Percentiles rank a stretch among this genome's conserved stretches.
These are phyloP conservation scores for Aristolochia contorta DNA, from an alignment of 164 flowering plant species.

Conservation along the genomic window DNA sequence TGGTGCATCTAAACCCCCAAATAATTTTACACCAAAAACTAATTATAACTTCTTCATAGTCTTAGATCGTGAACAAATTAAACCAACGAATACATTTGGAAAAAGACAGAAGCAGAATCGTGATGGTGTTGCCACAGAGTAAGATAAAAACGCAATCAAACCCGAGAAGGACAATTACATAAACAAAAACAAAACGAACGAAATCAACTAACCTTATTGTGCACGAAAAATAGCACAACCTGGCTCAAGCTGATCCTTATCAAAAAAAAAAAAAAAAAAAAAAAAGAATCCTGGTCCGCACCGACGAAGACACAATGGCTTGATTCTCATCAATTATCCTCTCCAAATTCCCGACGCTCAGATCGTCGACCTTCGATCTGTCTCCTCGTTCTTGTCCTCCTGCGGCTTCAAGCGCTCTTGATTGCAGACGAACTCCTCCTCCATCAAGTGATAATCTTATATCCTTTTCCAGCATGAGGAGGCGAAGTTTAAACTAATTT, in stretches of 20 bases:
- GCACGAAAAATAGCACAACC: conserved; percentile 35
- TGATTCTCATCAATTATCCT: conserved; percentile 34
- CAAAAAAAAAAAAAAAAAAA: conserved; percentile 23
- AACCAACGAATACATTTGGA: no score
- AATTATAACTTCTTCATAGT: no score
- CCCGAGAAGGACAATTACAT: not conserved
- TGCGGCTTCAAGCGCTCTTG: conserved; percentile 36
- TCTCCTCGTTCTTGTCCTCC: conserved; percentile 36
- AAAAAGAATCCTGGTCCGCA: conserved; percentile 33
- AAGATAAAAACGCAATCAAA: not conserved
- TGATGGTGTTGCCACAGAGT: no score
- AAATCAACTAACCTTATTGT: conserved; percentile 20
- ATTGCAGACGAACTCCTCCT: conserved; percentile 28
- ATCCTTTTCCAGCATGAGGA: conserved; percentile 28
- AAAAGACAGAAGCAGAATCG: no score
- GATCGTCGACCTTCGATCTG: conserved; percentile 29
- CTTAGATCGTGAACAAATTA: no score
- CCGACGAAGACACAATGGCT: conserved; percentile 29
- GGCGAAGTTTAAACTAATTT: conserved; percentile 28
- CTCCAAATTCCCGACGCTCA: conserved; percentile 31
- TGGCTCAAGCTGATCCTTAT: conserved; percentile 38
- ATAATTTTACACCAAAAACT: no score
- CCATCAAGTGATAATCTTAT: conserved; percentile 32
- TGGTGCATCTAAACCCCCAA: no score
- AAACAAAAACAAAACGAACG: not conserved